Evolutionary conservation across 176 grass and related monocot species (phyloP), one percentile per base, ranked within the genome.

Genomic region (Melocanna baccifera): DNA sequence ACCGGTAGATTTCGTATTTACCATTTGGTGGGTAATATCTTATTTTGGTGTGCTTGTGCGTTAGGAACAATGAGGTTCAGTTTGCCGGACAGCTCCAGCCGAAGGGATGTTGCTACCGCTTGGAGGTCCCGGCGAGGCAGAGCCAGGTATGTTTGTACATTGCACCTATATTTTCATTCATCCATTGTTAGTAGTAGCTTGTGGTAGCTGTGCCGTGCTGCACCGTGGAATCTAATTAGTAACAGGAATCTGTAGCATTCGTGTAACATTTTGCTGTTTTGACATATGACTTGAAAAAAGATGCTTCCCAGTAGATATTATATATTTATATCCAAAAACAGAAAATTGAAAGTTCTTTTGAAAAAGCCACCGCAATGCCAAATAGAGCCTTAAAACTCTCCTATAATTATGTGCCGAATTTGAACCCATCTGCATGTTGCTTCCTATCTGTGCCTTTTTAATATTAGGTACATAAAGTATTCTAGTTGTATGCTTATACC

Each of bases 11-110:
- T 12, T 28, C 5, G 9, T 64, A 11, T 39, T 28, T 56, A 40
- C 39, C 74, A 25, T 15, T 80, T 69, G 19, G 34, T 19, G 30
- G 36, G 47, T 67, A 14, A 1, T 61, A 15, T 76, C 22, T 79
- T 53, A 26, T 51, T 7, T 61, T 62, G 37, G 62, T 59, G 10
- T 56, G 18, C 77, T 59, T 63, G 0, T 80, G 55, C 46, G 10
- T 58, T 81, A 98, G 93, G 77, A 98, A 98, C 80, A 98, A 94
- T 15, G 96, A 98, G 81, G 10, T 98, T 71, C 96, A 98, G 84
- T 98, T 98, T 86, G 96, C 96, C 30, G 96, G 96, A 47, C 91
- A 90, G 75, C 83, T 98, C 62, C 93, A 93, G 82, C 85, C 89
- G 15, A 94, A 94, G 90, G 92, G 92, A 83, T 88, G 95, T 28